Evolutionary conservation across 306 rosid species (phyloP).

Genomic region (Cucurbita argyrosperma): DNA sequence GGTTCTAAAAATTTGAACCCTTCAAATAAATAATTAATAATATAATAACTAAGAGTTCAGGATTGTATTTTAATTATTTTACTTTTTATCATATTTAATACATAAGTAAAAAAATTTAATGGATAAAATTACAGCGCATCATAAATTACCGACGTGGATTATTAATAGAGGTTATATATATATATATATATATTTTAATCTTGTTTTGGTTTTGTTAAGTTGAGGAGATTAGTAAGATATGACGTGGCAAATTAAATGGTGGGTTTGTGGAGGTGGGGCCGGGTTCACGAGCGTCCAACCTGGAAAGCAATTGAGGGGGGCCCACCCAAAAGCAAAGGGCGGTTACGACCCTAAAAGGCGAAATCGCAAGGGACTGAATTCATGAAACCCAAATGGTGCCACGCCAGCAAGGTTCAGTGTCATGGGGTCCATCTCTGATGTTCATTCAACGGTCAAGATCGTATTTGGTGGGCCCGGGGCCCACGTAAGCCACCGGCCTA

Average conservation of each 20-base stretch:
- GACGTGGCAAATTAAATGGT: constrained; percentile 29
- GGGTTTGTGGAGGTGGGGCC: constrained; percentile 17
- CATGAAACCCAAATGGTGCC: constrained; percentile 9
- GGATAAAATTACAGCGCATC: no score
- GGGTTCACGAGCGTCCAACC: constrained; percentile 37
- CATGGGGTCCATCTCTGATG: constrained; percentile 18
- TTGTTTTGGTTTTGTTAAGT: neutral
- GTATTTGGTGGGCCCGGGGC: neutral
- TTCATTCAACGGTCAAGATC: neutral
- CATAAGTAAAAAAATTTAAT: no score
- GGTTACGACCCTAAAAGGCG: constrained; percentile 16
- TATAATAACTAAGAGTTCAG: no score
- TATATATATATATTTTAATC: no score
- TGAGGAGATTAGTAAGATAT: neutral
- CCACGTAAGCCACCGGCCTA: neutral
- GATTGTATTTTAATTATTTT: neutral
- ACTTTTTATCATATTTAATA: no score
- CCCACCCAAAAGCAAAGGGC: constrained; percentile 7
- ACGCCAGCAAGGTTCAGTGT: constrained; percentile 16
- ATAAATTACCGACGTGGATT: no score
- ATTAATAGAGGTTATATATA: no score
- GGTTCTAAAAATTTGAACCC: neutral
- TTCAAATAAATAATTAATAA: neutral
- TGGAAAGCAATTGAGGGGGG: constrained; percentile 46
- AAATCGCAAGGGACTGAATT: neutral